Evolutionary conservation across 2,329 filamentous ascomycete species (phyloP), one percentile per base, ranked within the genome.

Genomic region (Herpotrichia juniperi): DNA sequence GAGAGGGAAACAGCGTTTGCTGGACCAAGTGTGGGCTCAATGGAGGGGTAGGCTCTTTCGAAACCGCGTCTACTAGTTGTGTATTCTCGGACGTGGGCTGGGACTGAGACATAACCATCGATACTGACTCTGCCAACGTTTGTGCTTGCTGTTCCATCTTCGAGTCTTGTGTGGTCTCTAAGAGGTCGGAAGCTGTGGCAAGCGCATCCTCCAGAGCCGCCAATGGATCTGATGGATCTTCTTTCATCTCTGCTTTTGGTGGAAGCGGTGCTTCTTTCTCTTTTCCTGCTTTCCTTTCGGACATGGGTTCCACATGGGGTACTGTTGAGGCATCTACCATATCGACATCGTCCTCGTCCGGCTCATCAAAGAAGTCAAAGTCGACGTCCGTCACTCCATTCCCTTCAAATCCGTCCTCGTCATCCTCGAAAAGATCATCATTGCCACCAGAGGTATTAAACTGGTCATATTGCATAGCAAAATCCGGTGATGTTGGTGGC

Each of bases 281-380:
- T 3, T 50, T 52, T 6, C 28, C 46, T 1, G 16, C 8, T 17
- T 59, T 54, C 19, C 53, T 51, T 11, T 48, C 34, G 8, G 24
- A 6, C 2, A 50, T 39, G 8, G 55, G 44, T 17, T 57, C 62
- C 12, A 24, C 54, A 9, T 69, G 59, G 16, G 62, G 50, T 2
- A 54, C 31, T 4, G 54, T 39, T 8, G 62, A 55, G 9, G 62
- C 66, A 43, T 72, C 70, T 14, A 64, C 40, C 66, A 75, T 72
- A 21, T 70, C 64, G 63, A 75, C 71, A 21, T 70, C 64, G 24
- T 72, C 69, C n/a, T 69, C 72, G 42, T 75, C 76, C 2, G 80
- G 80, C 54, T 88, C 86, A 62, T 93, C 89, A 61, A 93, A 93
- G 71, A 93, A 93, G 67, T 84, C 90, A 68, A 93, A 93, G 66